Conservation (phyloP, 2,329 filamentous ascomycete genomes). For the Microdochium nivale region DNA sequence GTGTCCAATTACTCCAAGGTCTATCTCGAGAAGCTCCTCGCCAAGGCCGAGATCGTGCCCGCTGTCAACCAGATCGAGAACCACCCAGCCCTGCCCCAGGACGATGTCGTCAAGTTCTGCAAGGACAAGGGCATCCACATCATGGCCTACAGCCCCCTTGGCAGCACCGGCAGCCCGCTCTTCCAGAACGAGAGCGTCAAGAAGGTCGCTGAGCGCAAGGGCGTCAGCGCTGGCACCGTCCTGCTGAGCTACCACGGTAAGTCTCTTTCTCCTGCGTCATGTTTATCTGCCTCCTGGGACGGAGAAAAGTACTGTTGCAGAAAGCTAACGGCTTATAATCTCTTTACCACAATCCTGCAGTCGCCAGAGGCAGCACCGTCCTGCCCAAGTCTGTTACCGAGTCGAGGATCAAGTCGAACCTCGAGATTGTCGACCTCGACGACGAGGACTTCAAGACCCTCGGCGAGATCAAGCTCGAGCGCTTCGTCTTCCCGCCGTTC, state of each 20-base stretch:
- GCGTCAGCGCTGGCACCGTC: slow-evolving; percentile 51
- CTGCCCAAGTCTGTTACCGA: slow-evolving; percentile 65
- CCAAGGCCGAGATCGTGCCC: slow-evolving; percentile 43
- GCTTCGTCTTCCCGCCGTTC: slow-evolving; percentile 63
- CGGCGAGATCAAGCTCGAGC: slow-evolving; percentile 46
- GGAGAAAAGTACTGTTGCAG: background rate
- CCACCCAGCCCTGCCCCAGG: slow-evolving; percentile 62
- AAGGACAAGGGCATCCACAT: slow-evolving; percentile 60
- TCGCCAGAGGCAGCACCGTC: slow-evolving; percentile 60
- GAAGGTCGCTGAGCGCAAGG: slow-evolving; percentile 55
- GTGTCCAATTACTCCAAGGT: slow-evolving; percentile 50
- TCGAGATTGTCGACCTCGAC: slow-evolving; percentile 57
- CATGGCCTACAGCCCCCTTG: slow-evolving; percentile 63
- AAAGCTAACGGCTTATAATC: slow-evolving; percentile 1
- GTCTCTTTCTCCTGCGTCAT: too few species aligned
- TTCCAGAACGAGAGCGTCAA: slow-evolving; percentile 54
- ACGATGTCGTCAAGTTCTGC: slow-evolving; percentile 63
- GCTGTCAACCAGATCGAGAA: slow-evolving; percentile 69
- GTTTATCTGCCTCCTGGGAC: too few species aligned
- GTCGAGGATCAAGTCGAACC: slow-evolving; percentile 61
- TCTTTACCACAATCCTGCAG: slow-evolving; percentile 25
- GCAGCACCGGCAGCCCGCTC: slow-evolving; percentile 55
- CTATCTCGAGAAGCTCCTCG: slow-evolving; percentile 47
- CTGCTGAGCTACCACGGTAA: slow-evolving; percentile 65
- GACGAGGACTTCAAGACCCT: slow-evolving; percentile 51